phyloP scores from a whole-genome alignment of 1,139 yeast genomes.

The Debaryomyces coudertii region DNA sequence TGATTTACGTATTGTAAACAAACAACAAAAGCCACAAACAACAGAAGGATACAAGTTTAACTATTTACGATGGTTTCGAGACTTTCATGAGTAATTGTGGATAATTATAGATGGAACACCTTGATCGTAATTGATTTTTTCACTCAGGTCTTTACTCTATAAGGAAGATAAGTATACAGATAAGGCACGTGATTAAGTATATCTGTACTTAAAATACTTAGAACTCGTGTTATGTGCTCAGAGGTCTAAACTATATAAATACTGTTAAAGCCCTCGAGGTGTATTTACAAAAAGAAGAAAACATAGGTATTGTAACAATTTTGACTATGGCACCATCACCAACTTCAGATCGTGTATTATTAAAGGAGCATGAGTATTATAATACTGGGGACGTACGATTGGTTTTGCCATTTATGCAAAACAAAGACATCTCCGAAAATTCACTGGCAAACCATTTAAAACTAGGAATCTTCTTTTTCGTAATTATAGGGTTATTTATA shows the following conservation, averaged over 20 bases:
- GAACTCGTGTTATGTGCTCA: neutral
- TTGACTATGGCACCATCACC: conserved; percentile 20
- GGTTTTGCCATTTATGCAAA: conserved; percentile 22
- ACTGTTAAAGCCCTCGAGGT: neutral
- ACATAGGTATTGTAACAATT: neutral
- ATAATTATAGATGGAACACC: neutral
- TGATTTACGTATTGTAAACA: neutral
- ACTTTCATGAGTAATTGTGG: neutral
- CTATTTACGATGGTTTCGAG: neutral
- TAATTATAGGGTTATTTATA: neutral
- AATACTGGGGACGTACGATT: conserved; percentile 26
- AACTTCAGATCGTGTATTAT: conserved; percentile 24
- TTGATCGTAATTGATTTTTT: too few species aligned
- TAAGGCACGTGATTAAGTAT: neutral
- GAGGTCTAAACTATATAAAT: neutral
- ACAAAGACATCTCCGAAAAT: neutral
- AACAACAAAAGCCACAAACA: neutral
- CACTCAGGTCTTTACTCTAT: neutral
- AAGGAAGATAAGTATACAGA: neutral
- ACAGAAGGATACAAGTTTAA: neutral
- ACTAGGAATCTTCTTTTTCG: neutral
- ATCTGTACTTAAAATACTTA: neutral
- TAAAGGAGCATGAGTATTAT: conserved; percentile 36
- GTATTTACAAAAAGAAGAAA: neutral
- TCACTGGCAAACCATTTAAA: neutral